A percentile compares a stretch with the other conserved stretches of the same genome.
phyloP scores from a whole-genome alignment of 495 filamentous ascomycete genomes.

The Hyphodiscus hymeniophilus region DNA sequence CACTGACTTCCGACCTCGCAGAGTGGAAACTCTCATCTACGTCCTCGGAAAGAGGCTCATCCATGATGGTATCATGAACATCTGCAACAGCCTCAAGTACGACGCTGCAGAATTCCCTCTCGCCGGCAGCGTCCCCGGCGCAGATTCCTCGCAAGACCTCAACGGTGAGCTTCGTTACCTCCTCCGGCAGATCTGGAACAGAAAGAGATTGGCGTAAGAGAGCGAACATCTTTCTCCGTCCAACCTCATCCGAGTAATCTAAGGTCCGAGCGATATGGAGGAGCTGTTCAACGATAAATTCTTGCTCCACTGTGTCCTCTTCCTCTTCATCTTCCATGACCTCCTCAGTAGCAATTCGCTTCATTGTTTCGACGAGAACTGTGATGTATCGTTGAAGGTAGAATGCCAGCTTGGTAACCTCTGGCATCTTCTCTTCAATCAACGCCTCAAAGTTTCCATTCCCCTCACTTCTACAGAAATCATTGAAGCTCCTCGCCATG shows the following conservation, averaged over 20 bases:
- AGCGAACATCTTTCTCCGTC: conserved; percentile 88
- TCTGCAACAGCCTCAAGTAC: conserved; percentile 91
- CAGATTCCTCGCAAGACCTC: conserved; percentile 76
- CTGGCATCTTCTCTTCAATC: conserved; percentile 87
- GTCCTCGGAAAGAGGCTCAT: conserved; percentile 45
- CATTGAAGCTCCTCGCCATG: conserved; percentile 83
- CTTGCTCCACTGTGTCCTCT: conserved; percentile 73
- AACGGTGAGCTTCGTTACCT: conserved; percentile 80
- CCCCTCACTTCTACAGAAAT: conserved; percentile 69
- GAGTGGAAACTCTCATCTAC: conserved; percentile 86
- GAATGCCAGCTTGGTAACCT: conserved; percentile 81
- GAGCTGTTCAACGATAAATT: conserved; percentile 92
- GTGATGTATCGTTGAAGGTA: conserved; percentile 73
- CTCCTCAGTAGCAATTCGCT: conserved; percentile 41
- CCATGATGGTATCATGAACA: conserved; percentile 82
- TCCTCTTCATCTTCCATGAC: conserved; percentile 53
- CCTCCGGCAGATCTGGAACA: conserved; percentile 81
- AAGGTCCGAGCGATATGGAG: conserved; percentile 84
- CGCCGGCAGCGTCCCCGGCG: conserved; percentile 66
- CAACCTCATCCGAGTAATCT: conserved; percentile 93
- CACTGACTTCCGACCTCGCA: conserved; percentile 73
- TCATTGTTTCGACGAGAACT: conserved; percentile 60
- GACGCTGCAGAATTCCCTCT: conserved; percentile 88
- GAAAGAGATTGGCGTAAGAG: conserved; percentile 78
- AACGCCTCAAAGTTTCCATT: conserved; percentile 62